Evolutionary conservation across 208 protist species (phyloP).

Genomic region (Blastocrithidia nonstop): DNA sequence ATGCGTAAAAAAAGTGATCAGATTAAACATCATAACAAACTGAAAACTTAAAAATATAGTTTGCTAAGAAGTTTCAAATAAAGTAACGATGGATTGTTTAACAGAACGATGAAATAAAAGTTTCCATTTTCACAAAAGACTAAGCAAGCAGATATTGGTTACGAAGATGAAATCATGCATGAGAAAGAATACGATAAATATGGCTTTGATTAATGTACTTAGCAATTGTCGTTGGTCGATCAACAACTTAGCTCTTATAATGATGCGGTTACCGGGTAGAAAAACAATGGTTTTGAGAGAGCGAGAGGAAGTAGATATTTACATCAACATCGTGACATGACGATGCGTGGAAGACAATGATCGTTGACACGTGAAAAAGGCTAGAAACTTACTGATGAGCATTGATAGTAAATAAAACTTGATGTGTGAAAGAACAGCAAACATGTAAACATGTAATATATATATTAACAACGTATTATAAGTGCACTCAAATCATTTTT

Average conservation of each 20-base stretch:
- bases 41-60: slow-evolving; percentile 15
- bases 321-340: slow-evolving; percentile 67
- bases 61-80: slow-evolving; percentile 39
- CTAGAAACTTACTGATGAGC: slow-evolving; percentile 25
- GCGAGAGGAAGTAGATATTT: slow-evolving; percentile 40
- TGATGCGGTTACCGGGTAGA: slow-evolving; percentile 32
- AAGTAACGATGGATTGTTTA: slow-evolving; percentile 67
- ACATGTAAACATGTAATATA: neutral
- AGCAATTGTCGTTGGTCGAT: slow-evolving; percentile 48
- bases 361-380: slow-evolving; percentile 34
- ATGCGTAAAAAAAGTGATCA: slow-evolving; percentile 28
- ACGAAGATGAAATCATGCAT: neutral
- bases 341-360: slow-evolving; percentile 77
- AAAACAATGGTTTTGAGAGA: slow-evolving; percentile 54
- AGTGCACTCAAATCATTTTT: too few relatives aligned
- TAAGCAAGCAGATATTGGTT: neutral
- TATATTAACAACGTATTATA: neutral
- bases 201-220: neutral
- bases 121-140: too few relatives aligned
- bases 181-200: neutral
- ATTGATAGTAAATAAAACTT: slow-evolving; percentile 18
- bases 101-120: neutral
- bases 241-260: slow-evolving; percentile 58
- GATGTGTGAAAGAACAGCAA: neutral
- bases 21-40: too few relatives aligned